Conservation (phyloP, 2,329 filamentous ascomycete species). For the Fusarium globosum region DNA sequence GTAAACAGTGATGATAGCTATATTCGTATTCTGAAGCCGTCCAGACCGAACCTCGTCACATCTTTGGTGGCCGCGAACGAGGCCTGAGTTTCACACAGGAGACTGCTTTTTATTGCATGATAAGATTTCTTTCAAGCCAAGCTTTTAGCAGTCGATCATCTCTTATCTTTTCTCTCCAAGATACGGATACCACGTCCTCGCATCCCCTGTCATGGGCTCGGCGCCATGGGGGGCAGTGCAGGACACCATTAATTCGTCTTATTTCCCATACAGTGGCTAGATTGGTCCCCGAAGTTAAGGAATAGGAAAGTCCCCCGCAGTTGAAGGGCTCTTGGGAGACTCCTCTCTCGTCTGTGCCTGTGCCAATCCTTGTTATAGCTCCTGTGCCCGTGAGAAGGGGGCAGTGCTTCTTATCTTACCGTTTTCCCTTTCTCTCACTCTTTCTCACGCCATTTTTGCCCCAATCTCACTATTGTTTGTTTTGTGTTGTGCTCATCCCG, state of each 20-base stretch:
- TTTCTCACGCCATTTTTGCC: conserved; percentile 1
- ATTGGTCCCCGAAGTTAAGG: conserved; percentile 1
- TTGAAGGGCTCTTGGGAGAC: conserved; percentile 7
- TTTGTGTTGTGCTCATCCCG: not conserved
- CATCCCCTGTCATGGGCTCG: conserved; percentile 34
- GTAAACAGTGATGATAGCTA: not conserved
- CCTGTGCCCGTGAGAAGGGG: conserved; percentile 15
- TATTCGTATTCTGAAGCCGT: not conserved
- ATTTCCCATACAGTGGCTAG: conserved; percentile 16
- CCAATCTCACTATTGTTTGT: not conserved
- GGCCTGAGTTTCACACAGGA: not conserved
- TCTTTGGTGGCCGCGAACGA: not conserved
- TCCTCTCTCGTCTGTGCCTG: not conserved
- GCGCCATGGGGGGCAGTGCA: conserved; percentile 32
- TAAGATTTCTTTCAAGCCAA: not conserved
- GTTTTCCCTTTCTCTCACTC: not conserved
- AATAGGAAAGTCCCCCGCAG: conserved; percentile 20
- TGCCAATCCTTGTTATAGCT: conserved; percentile 6
- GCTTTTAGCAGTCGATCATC: not conserved
- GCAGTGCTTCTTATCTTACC: conserved; percentile 21
- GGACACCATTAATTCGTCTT: conserved; percentile 23
- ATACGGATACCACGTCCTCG: conserved; percentile 1
- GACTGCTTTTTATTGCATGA: not conserved
- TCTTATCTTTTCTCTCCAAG: not conserved
- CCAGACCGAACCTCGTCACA: not conserved